Conservation (phyloP, 805 yeast species). For the Teunomyces panamensis region DNA sequence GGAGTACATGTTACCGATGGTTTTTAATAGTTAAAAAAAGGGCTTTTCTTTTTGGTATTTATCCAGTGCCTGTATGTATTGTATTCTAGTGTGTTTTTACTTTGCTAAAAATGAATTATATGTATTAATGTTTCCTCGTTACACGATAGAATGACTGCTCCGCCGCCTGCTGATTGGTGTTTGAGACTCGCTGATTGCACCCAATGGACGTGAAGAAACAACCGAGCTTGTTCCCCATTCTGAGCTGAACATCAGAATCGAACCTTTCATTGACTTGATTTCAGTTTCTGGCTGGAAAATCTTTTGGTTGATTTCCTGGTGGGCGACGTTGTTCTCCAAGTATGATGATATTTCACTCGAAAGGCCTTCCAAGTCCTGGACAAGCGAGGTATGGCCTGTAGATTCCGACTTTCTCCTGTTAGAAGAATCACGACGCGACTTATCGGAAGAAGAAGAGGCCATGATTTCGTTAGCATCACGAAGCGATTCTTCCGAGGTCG, state of each 20-base stretch:
- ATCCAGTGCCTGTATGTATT: no score
- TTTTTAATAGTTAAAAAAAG: slow-evolving; percentile 14
- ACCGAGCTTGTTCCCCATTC: not conserved
- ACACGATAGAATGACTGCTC: not conserved
- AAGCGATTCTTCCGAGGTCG: slow-evolving; percentile 16
- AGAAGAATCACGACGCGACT: not conserved
- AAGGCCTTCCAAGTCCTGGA: slow-evolving; percentile 27
- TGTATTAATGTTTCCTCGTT: slow-evolving; percentile 1
- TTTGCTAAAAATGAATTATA: slow-evolving; percentile 1
- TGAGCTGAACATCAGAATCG: slow-evolving; percentile 11
- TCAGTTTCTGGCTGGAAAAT: slow-evolving; percentile 10
- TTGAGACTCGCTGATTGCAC: not conserved
- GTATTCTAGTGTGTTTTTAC: slow-evolving; percentile 2
- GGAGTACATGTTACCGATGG: slow-evolving; percentile 36
- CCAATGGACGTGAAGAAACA: not conserved
- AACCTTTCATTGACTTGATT: slow-evolving; percentile 22
- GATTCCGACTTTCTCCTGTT: slow-evolving; percentile 18
- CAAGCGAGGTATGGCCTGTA: slow-evolving; percentile 24
- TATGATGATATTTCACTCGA: slow-evolving; percentile 23
- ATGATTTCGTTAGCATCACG: not conserved
- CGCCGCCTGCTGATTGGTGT: not conserved
- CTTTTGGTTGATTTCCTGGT: slow-evolving; percentile 2
- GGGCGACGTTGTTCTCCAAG: slow-evolving; percentile 2
- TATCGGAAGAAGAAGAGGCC: slow-evolving; percentile 1
- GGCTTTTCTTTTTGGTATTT: not conserved